A percentile compares a stretch with the other conserved stretches of the same genome.
Evolutionary conservation across 2,329 filamentous ascomycete genomes (phyloP).

Genomic region (Sporothrix pseudoabietina): DNA sequence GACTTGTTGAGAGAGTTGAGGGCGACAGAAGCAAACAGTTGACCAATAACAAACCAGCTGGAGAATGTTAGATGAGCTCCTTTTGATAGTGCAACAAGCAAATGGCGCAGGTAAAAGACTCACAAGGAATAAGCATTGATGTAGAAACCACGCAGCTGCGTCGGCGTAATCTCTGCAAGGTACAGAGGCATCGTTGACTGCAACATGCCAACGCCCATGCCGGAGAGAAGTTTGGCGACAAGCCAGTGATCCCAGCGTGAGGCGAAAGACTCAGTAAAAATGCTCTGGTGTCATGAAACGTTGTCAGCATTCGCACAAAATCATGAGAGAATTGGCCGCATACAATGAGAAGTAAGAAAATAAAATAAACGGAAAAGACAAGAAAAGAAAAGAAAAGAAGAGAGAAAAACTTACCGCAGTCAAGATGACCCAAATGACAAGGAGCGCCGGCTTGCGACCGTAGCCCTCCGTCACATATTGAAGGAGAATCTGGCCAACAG

Average conservation of each 20-base stretch:
- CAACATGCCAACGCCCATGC: constrained; percentile 47
- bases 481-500: constrained; percentile 35
- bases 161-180: constrained; percentile 46
- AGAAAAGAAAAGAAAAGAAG: too few relatives aligned
- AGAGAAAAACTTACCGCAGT: constrained; percentile 29
- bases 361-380: background rate
- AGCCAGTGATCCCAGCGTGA: constrained; percentile 46
- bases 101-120: background rate
- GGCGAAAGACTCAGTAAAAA: constrained; percentile 44
- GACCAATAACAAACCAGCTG: constrained; percentile 48
- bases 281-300: constrained; percentile 35
- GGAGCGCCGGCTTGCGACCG: constrained; percentile 44
- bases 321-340: constrained; percentile 32
- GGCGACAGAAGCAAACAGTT: constrained; percentile 48
- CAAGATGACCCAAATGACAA: constrained; percentile 43
- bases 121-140: constrained; percentile 47
- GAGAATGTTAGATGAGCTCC: constrained; percentile 16
- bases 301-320: constrained; percentile 16
- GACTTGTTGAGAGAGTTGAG: constrained; percentile 42
- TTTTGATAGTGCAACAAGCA: background rate
- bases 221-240: constrained; percentile 39
- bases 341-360: background rate
- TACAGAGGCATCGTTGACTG: constrained; percentile 47
- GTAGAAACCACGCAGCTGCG: constrained; percentile 44
- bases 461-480: constrained; percentile 43